Evolutionary conservation across 2,329 filamentous ascomycete species (phyloP), one percentile per base, ranked within the genome.

Genomic region (Fusarium tanahbumbuense): DNA sequence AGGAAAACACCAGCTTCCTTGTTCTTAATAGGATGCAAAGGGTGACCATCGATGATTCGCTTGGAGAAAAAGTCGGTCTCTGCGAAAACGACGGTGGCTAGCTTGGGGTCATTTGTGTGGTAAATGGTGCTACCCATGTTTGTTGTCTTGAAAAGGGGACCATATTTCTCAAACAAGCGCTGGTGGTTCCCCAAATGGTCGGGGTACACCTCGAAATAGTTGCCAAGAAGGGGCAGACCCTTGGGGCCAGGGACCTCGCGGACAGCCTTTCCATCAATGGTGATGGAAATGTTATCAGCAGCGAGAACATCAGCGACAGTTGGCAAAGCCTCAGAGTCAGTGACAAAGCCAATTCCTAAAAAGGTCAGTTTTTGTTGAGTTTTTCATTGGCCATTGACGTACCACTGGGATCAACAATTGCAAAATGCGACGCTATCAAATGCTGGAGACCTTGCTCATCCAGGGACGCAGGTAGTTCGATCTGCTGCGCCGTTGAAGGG

Each of bases 151-250:
- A 88, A 81, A 3, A 88, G 64, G 1, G 83, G 82, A 0, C 86
- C 86, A 62, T 86, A 87, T 40, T 81, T 81, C 3, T 84, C 82
- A 54, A 88, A 88, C 2, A 88, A 77, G 0, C 86, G 81, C 47
- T 87, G 81, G 59, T 87, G 83, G 75, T 88, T 88, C 5, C 87
- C 86, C 2, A 89, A 79, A 62, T 87, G 86, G 66, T 89, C 87
- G 0, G 87, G 87, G 70, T 82, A 89, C 12, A 88, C 76, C 63
- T 88, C 85, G 46, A 85, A 84, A 76, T 83, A 86, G 69, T 83
- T 87, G 22, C 87, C 87, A 5, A 88, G 76, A n/a, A 83, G 78
- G 4, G 84, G 83, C 2, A 85, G 76, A 7, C 81, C 83, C 20
- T 75, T 77, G 7, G 86, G 84, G 0, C 87, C 86, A 4, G 85